Evolutionary conservation across 441 rosid genomes (phyloP).

Genomic region (Biscutella laevigata): DNA sequence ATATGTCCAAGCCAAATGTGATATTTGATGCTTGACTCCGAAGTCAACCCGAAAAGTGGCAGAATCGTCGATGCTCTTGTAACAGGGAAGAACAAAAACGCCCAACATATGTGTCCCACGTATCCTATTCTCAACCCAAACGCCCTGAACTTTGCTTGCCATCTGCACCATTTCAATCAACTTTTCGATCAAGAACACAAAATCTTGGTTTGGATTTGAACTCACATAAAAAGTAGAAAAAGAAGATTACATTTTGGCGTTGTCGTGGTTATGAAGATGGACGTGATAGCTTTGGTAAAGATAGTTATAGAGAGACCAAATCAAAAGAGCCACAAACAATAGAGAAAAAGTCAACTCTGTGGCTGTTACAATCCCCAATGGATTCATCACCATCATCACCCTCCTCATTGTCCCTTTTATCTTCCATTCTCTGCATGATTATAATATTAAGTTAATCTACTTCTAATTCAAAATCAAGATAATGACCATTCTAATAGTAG

Average conservation of each 20-base stretch:
- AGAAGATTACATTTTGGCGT: constrained; percentile 35
- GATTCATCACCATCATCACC: constrained; percentile 41
- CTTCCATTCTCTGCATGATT: constrained; percentile 13
- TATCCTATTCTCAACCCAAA: constrained; percentile 34
- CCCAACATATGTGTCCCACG: constrained; percentile 42
- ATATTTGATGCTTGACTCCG: constrained; percentile 60
- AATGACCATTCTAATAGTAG: no score
- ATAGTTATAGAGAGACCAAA: constrained; percentile 46
- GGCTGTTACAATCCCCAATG: constrained; percentile 45
- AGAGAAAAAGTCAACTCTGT: constrained; percentile 34
- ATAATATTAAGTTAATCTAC: no score
- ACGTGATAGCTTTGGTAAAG: constrained; percentile 33
- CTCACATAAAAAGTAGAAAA: no score
- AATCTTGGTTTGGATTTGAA: not conserved
- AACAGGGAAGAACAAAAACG: constrained; percentile 60
- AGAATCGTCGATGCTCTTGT: constrained; percentile 53
- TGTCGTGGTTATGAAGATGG: constrained; percentile 30
- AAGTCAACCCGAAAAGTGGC: constrained; percentile 49
- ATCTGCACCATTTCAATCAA: constrained; percentile 28
- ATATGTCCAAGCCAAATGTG: constrained; percentile 69
- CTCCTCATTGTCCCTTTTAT: constrained; percentile 18
- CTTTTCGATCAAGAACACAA: not conserved
- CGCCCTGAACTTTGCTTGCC: constrained; percentile 35
- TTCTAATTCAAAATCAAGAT: no score
- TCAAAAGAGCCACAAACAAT: constrained; percentile 44